phyloP scores from a whole-genome alignment of 2,329 filamentous ascomycete species.

The Colletotrichum cordylinicola region DNA sequence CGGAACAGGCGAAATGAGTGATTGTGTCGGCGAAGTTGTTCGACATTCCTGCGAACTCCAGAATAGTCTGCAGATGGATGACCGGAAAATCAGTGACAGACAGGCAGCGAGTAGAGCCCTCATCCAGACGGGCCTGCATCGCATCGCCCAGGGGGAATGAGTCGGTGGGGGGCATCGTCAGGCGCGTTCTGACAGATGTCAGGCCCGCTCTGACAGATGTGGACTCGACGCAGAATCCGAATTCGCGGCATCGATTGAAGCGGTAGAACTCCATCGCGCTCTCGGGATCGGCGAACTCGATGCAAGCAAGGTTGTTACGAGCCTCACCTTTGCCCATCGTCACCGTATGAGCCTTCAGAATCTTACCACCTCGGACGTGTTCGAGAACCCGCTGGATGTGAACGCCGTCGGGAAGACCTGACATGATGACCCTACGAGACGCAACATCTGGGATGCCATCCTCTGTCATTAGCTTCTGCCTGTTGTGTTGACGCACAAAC shows the following conservation, averaged over 20 bases:
- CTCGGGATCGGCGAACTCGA: background rate
- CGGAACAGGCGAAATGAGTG: background rate
- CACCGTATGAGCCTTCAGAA: conserved; percentile 7
- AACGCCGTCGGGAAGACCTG: background rate
- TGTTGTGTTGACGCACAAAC: background rate
- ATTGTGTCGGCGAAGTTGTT: background rate
- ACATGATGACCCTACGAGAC: conserved; percentile 16
- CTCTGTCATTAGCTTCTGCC: background rate
- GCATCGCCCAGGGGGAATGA: conserved; percentile 3
- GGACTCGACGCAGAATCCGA: conserved; percentile 1
- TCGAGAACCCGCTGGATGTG: conserved; percentile 12
- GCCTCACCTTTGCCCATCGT: background rate
- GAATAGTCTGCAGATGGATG: background rate
- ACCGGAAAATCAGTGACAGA: conserved; percentile 8
- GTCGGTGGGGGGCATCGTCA: background rate
- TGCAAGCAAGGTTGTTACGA: background rate
- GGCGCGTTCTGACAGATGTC: background rate
- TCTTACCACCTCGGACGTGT: conserved; percentile 12
- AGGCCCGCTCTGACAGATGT: background rate
- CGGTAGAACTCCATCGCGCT: background rate
- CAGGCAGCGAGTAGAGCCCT: conserved; percentile 7
- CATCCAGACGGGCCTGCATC: background rate
- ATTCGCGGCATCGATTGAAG: background rate
- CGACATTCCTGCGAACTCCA: background rate
- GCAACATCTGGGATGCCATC: background rate